phyloP scores from a whole-genome alignment of 345 rosid species.

The Noccaea bulbosa region DNA sequence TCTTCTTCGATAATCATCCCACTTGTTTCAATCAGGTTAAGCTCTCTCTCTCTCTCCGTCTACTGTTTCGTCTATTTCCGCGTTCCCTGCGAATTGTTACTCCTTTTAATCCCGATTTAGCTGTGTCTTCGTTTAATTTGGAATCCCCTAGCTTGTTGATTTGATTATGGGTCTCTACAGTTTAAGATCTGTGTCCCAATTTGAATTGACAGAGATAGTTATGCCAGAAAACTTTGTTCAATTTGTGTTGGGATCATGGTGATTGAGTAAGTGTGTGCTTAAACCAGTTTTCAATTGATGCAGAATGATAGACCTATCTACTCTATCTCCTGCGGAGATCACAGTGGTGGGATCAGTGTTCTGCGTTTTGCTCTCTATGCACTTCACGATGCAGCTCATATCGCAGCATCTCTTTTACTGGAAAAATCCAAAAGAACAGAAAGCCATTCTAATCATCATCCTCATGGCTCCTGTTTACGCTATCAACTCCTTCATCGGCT shows the following conservation, averaged over 20 bases:
- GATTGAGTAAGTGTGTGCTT: neutral
- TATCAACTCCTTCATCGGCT: conserved; percentile 69
- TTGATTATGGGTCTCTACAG: conserved; percentile 22
- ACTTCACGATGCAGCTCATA: conserved; percentile 82
- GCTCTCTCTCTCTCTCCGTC: conserved; percentile 4
- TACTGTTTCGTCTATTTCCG: conserved; percentile 3
- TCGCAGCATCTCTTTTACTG: conserved; percentile 90
- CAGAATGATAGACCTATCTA: conserved; percentile 35
- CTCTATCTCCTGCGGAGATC: conserved; percentile 44
- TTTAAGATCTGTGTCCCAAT: conserved; percentile 5
- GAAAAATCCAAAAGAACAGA: conserved; percentile 94
- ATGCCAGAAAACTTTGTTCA: conserved; percentile 1
- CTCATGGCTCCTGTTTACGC: conserved; percentile 94
- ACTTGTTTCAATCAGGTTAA: conserved; percentile 39
- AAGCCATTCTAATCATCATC: conserved; percentile 76
- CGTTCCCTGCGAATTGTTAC: too few species aligned
- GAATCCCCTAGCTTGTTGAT: conserved; percentile 13
- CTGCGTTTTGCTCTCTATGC: conserved; percentile 64
- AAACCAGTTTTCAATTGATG: conserved; percentile 10
- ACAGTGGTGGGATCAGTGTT: conserved; percentile 45
- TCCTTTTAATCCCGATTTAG: conserved; percentile 10
- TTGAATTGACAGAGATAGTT: neutral
- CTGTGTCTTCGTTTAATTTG: conserved; percentile 5
- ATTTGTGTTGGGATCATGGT: neutral
- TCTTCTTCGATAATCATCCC: conserved; percentile 1